Evolutionary conservation across 208 protist species (phyloP).

Genomic region (Trypanosomatidae sp.): DNA sequence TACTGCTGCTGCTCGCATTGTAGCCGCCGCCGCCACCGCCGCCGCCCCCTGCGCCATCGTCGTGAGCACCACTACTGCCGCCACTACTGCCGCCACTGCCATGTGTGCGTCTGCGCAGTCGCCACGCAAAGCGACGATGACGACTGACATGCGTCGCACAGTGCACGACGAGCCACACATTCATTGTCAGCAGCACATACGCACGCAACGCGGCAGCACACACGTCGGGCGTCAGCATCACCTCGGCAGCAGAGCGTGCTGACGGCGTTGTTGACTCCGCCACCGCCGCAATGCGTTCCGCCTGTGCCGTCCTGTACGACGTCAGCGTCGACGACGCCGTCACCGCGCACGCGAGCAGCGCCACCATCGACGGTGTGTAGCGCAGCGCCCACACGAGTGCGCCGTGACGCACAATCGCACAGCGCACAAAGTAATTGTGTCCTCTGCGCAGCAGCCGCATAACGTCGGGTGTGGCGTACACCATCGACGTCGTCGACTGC

Average conservation of each 20-base stretch:
- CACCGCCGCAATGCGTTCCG: constrained; percentile 12
- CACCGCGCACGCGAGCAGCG: constrained; percentile 52
- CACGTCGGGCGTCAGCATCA: too few species aligned
- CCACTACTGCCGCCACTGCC: too few species aligned
- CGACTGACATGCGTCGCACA: constrained; percentile 85
- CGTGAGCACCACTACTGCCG: too few species aligned
- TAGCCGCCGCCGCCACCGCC: too few species aligned
- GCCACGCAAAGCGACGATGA: constrained; percentile 64
- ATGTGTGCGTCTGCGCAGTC: too few species aligned
- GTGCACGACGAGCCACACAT: constrained; percentile 85
- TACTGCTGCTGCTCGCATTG: too few species aligned
- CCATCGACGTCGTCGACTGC: too few species aligned
- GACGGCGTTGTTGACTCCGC: too few species aligned
- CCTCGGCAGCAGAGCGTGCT: too few species aligned
- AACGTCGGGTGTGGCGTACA: constrained; percentile 57
- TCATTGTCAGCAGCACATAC: constrained; percentile 74
- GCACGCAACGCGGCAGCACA: constrained; percentile 36
- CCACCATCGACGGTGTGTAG: constrained; percentile 50
- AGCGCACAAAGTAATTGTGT: constrained; percentile 78
- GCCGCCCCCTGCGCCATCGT: too few species aligned
- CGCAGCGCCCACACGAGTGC: constrained; percentile 64
- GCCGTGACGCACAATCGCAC: constrained; percentile 71
- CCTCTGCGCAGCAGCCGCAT: constrained; percentile 77
- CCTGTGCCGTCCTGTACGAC: constrained; percentile 23
- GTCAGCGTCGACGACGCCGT: constrained; percentile 18